phyloP scores from a whole-genome alignment of 768 basidiomycete genomes.

The Phaeotremella fagi region DNA sequence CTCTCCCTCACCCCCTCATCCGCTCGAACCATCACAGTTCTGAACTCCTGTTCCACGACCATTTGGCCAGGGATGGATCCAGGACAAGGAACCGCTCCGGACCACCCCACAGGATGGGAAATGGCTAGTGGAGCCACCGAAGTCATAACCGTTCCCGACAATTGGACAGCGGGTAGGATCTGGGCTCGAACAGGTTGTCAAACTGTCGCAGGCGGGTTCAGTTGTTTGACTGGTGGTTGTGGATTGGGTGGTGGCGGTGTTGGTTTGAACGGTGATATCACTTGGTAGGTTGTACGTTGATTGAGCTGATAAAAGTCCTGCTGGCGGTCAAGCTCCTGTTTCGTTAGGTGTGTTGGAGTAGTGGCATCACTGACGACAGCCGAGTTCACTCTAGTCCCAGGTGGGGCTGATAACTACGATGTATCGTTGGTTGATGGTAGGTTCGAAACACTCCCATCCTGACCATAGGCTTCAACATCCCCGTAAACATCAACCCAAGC shows the following conservation, averaged over 20 bases:
- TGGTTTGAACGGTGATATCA: constrained; percentile 10
- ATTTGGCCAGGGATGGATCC: constrained; percentile 25
- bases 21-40: constrained; percentile 21
- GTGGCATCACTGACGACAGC: constrained; percentile 5
- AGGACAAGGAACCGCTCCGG: constrained; percentile 1
- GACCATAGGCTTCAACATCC: constrained; percentile 24
- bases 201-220: constrained; percentile 9
- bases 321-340: too few relatives aligned
- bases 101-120: constrained; percentile 23
- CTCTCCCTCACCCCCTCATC: not conserved
- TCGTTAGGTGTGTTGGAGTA: constrained; percentile 16
- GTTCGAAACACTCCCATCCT: not conserved
- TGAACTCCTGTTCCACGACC: constrained; percentile 18
- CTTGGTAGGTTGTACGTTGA: constrained; percentile 6
- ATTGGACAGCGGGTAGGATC: constrained; percentile 24
- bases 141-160: constrained; percentile 10
- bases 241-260: not conserved
- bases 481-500: constrained; percentile 15
- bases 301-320: too few relatives aligned
- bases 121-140: constrained; percentile 1
- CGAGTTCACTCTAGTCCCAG: constrained; percentile 24
- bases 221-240: constrained; percentile 23
- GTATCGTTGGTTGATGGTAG: constrained; percentile 27
- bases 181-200: constrained; percentile 30
- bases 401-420: constrained; percentile 22